Percentiles rank a stretch among this genome's conserved stretches.
Evolutionary conservation across 805 yeast species (phyloP).

Genomic region (Metschnikowia santaceciliae): DNA sequence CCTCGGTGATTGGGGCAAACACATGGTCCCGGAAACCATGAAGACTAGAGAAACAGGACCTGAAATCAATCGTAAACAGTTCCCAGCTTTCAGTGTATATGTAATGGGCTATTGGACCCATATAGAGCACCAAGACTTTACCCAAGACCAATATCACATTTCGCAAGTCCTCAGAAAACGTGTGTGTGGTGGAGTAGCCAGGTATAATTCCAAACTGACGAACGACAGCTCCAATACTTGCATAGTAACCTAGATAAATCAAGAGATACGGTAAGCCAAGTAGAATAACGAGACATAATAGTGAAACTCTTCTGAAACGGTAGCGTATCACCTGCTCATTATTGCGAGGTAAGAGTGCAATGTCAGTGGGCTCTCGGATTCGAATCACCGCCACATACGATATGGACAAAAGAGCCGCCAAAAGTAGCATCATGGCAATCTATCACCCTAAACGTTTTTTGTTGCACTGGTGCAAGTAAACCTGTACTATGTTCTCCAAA

Average conservation of each 20-base stretch:
- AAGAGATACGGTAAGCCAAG: conserved; percentile 25
- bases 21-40: conserved; percentile 53
- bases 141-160: conserved; percentile 12
- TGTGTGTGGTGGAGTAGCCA: conserved; percentile 21
- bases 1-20: conserved; percentile 78
- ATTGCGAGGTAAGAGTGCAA: conserved; percentile 32
- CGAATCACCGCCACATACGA: conserved; percentile 47
- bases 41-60: conserved; percentile 22
- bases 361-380: conserved; percentile 20
- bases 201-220: conserved; percentile 33
- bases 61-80: conserved; percentile 16
- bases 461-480: neutral
- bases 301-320: conserved; percentile 36
- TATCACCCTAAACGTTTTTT: too few relatives aligned
- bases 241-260: conserved; percentile 9
- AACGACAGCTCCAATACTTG: conserved; percentile 8
- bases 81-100: conserved; percentile 1
- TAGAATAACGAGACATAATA: conserved; percentile 27
- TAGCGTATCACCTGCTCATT: conserved; percentile 40
- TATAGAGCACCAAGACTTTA: conserved; percentile 16
- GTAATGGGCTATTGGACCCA: conserved; percentile 20
- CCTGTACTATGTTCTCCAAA: neutral
- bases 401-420: conserved; percentile 35
- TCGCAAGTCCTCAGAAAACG: conserved; percentile 10
- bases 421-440: neutral